Evolutionary conservation across 2,329 filamentous ascomycete species (phyloP), one percentile per base, ranked within the genome.

Genomic region (Cladobotryum protrusum): DNA sequence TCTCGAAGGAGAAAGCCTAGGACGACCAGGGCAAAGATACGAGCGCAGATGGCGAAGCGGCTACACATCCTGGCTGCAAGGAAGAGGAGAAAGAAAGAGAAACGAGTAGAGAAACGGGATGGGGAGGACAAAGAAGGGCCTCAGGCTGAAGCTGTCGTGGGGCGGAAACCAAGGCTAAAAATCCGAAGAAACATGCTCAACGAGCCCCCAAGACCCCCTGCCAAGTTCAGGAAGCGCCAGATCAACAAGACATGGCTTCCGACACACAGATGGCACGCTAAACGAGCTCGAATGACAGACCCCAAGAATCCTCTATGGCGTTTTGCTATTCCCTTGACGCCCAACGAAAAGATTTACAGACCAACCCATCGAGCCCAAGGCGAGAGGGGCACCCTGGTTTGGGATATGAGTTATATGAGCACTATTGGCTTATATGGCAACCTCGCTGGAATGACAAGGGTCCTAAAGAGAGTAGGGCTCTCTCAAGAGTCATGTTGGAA

Each of bases 331-430:
- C 89, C 91, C 0, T 67, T 95, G 55, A 89, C 87, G 4, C 89
- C 92, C 0, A 95, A 87, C 24, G 85, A 89, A 63, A 99, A 99
- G 72, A 84, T 86, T 46, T 96, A 96, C 64, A 77, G 93, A 45
- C 82, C 89, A 42, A 93, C 89, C 0, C 90, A 97, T 71, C 82
- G 91, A 56, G 85, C 89, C 18, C 81, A 83, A 47, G 83, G 83
- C 24, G 77, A 85, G 47, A 81, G 85, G 56, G 91, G 93, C 5
- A 86, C 86, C 18, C 75, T 97, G 40, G 84, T 84, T 1, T 97
- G 92, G 90, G 93, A 99, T 68, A 88, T 83, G 74, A 97, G 91
- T 65, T 99, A 96, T 64, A 86, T 93, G 73, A 87, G 88, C 58
- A 96, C 89, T 1, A 86, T 97, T 56, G 78, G 85, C 13, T 64